Conservation (phyloP, 2,329 filamentous ascomycete species). For the Aureobasidium vineae region DNA sequence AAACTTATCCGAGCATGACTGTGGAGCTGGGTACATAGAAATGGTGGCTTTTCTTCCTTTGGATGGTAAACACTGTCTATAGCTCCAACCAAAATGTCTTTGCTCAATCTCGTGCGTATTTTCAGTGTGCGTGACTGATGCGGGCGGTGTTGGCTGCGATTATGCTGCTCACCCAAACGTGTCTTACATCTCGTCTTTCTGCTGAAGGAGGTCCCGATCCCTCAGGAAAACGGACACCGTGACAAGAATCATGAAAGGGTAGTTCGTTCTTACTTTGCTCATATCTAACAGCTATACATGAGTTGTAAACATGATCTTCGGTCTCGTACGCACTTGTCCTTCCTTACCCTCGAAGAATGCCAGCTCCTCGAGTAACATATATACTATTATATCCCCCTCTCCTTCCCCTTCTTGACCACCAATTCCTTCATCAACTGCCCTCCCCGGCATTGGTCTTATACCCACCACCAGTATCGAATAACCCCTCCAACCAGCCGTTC, state of each 20-base stretch:
- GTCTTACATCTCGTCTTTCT: too few species aligned
- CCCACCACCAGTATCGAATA: background rate
- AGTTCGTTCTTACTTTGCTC: too few species aligned
- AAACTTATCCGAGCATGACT: background rate
- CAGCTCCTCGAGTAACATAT: background rate
- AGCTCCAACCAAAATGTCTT: background rate
- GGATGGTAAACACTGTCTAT: conserved; percentile 3
- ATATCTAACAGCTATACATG: too few species aligned
- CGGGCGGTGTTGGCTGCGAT: background rate
- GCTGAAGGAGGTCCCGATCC: too few species aligned
- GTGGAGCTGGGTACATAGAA: background rate
- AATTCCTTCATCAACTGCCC: background rate
- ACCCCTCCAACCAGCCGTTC: background rate
- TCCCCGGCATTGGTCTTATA: background rate
- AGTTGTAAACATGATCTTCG: background rate
- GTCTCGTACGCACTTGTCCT: background rate
- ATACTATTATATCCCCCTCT: background rate
- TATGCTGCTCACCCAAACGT: background rate
- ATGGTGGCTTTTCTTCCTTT: background rate
- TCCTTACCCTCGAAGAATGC: background rate
- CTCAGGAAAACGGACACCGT: too few species aligned
- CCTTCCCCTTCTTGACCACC: background rate
- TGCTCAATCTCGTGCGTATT: background rate
- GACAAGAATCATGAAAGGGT: too few species aligned
- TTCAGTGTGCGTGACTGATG: background rate